A percentile compares a stretch with the other conserved stretches of the same genome.
These are phyloP conservation scores for Neophaeococcomyces aloes DNA, from an alignment of 2,329 filamentous ascomycete genomes.

Conservation along the genomic window DNA sequence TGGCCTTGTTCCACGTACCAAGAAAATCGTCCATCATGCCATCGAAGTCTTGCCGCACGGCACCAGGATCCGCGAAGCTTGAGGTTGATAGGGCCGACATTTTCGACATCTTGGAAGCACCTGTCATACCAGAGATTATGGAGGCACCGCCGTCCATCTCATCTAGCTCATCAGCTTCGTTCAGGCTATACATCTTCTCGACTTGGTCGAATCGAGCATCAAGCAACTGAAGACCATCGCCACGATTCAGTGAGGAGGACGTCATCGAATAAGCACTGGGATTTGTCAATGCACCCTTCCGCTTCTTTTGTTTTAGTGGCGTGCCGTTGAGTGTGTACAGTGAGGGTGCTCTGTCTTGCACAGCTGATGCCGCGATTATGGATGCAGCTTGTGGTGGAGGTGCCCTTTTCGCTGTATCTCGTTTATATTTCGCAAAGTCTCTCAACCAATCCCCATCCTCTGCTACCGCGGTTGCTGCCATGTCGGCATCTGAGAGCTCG, in stretches of 20 bases:
- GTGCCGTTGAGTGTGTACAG: conserved; percentile 54
- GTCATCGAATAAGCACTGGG: conserved; percentile 86
- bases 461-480: conserved; percentile 29
- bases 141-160: conserved; percentile 43
- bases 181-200: conserved; percentile 66
- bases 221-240: conserved; percentile 72
- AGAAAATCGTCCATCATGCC: conserved; percentile 89
- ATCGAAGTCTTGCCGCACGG: conserved; percentile 70
- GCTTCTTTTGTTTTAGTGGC: conserved; percentile 66
- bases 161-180: conserved; percentile 44
- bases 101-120: conserved; percentile 45
- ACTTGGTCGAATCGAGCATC: conserved; percentile 88
- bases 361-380: conserved; percentile 31
- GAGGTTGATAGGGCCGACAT: conserved; percentile 55
- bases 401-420: conserved; percentile 45
- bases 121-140: conserved; percentile 35
- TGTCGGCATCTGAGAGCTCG: neutral
- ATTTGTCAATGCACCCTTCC: conserved; percentile 84
- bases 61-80: conserved; percentile 35
- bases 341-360: conserved; percentile 32
- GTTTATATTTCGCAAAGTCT: conserved; percentile 91
- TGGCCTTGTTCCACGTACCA: conserved; percentile 44
- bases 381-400: conserved; percentile 27
- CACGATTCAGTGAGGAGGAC: conserved; percentile 74
- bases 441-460: conserved; percentile 78